A percentile compares a stretch with the other conserved stretches of the same genome.
Conservation (phyloP, 495 filamentous ascomycete genomes). For the Hypoxylon intermedium region DNA sequence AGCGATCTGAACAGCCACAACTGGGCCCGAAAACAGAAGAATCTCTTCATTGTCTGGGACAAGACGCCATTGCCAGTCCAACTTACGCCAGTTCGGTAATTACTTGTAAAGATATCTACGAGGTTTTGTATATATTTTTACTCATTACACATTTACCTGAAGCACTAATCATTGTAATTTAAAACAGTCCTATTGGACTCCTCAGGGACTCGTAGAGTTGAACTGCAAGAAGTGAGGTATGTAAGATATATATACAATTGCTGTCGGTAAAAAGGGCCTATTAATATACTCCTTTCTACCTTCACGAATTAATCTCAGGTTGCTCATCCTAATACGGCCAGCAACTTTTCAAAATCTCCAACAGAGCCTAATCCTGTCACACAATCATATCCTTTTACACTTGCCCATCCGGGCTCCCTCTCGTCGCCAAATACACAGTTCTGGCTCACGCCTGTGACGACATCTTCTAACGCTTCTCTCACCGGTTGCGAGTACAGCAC, state of each 20-base stretch:
- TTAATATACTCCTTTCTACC: no score
- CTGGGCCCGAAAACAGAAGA: conserved; percentile 22
- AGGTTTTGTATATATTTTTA: no score
- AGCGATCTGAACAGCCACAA: conserved; percentile 8
- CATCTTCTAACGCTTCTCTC: conserved; percentile 41
- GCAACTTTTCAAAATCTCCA: conserved; percentile 44
- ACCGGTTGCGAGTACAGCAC: conserved; percentile 43
- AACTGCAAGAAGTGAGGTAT: no score
- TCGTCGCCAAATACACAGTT: conserved; percentile 44
- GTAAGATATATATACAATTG: no score
- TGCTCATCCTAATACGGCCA: conserved; percentile 35
- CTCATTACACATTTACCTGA: no score
- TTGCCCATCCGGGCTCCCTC: conserved; percentile 43
- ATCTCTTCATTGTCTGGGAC: conserved; percentile 34
- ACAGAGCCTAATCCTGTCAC: conserved; percentile 51
- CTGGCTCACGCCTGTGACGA: conserved; percentile 43
- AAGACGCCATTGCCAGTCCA: conserved; percentile 40
- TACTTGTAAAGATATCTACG: not conserved
- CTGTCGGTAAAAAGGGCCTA: no score
- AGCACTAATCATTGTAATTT: no score
- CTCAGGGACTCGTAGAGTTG: no score
- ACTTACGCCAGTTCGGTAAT: conserved; percentile 29
- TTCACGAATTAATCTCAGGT: no score
- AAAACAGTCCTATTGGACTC: no score
- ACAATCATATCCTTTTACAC: conserved; percentile 46